These are phyloP conservation scores for Podospora tetraspora DNA, from an alignment of 495 filamentous ascomycete species.

Conservation along the genomic window DNA sequence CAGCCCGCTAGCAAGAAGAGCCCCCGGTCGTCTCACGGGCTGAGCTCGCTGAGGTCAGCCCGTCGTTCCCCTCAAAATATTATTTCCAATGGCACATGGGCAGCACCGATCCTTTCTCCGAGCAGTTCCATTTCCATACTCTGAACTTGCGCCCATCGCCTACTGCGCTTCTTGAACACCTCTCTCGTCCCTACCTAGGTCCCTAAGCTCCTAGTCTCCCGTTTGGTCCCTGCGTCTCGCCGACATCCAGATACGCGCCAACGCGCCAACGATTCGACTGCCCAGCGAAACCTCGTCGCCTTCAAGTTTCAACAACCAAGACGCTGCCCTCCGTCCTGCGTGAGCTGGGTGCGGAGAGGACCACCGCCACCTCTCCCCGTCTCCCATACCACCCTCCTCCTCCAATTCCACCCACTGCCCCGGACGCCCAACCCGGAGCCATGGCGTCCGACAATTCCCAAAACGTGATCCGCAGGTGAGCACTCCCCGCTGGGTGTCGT, in stretches of 20 bases:
- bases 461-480: constrained; percentile 35
- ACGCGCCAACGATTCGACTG: background rate
- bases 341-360: constrained; percentile 1
- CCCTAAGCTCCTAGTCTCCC: no score
- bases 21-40: background rate
- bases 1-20: background rate
- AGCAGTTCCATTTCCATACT: background rate
- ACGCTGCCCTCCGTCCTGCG: background rate
- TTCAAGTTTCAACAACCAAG: background rate
- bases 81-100: background rate
- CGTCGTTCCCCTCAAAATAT: constrained; percentile 29
- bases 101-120: background rate
- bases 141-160: background rate
- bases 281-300: background rate
- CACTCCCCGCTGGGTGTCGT: background rate
- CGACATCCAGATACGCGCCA: background rate
- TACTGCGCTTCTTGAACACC: background rate
- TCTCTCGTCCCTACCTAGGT: background rate
- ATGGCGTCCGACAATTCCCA: constrained; percentile 28
- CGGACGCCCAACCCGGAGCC: constrained; percentile 8
- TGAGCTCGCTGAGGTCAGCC: constrained; percentile 14
- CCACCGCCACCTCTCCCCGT: constrained; percentile 8
- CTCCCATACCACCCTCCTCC: background rate
- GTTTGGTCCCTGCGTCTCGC: background rate
- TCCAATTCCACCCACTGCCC: background rate